Evolutionary conservation across 2,329 filamentous ascomycete species (phyloP).

Genomic region (Botrytis squamosa): DNA sequence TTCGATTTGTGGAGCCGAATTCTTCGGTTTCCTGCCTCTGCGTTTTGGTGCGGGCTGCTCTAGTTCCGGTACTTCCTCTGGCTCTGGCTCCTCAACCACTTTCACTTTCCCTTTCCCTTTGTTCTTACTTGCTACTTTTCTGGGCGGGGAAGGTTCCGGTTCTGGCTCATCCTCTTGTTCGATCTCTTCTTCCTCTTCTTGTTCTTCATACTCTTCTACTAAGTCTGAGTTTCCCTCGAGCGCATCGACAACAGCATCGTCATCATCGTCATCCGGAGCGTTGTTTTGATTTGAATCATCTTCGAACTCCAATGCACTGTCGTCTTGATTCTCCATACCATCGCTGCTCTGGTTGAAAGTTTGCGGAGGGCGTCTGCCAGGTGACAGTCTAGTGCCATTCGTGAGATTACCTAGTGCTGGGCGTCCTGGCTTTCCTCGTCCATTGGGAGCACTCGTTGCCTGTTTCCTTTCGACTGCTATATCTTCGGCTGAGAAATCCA

Average conservation of each 20-base stretch:
- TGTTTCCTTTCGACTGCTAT: constrained; percentile 24
- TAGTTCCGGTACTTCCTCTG: constrained; percentile 9
- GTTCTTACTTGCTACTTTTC: constrained; percentile 11
- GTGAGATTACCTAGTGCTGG: constrained; percentile 26
- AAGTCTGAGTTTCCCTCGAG: constrained; percentile 27
- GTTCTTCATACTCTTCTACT: constrained; percentile 21
- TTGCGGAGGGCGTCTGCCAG: constrained; percentile 19
- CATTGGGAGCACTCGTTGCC: not conserved
- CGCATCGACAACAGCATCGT: constrained; percentile 39
- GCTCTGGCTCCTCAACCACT: constrained; percentile 14
- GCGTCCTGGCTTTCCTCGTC: constrained; percentile 20
- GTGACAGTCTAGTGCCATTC: constrained; percentile 28
- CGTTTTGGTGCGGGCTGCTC: constrained; percentile 2
- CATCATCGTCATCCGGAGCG: constrained; percentile 31
- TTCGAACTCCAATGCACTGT: constrained; percentile 50
- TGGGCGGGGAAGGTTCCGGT: constrained; percentile 19
- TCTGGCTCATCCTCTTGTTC: constrained; percentile 27
- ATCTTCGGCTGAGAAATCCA: constrained; percentile 38
- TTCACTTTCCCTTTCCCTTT: constrained; percentile 25
- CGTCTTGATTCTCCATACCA: constrained; percentile 45
- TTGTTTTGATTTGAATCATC: constrained; percentile 33
- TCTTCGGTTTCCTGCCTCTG: constrained; percentile 19
- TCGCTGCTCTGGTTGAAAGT: constrained; percentile 36
- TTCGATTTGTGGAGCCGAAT: not conserved
- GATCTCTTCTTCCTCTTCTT: constrained; percentile 20